Evolutionary conservation across 2,329 filamentous ascomycete species (phyloP), one percentile per base, ranked within the genome.

Genomic region (Neonectria sp.): DNA sequence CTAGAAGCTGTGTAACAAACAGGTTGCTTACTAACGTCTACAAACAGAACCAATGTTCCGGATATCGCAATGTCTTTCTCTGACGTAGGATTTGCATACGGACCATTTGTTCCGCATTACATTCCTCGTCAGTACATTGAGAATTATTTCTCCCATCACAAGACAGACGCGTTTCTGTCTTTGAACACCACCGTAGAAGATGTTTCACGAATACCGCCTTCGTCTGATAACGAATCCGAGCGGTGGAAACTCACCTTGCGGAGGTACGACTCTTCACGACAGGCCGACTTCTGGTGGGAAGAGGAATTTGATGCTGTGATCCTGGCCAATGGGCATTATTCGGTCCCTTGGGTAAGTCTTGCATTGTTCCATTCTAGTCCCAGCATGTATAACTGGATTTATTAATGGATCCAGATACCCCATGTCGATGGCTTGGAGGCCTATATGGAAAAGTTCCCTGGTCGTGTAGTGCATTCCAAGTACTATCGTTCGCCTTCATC

Each of bases 61-160:
- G 83, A 86, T 45, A 84, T 88, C 37, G 86, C 86, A 25, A 89
- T 89, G 87, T 83, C 80, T 5, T 88, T 89, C 69, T 88, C 86
- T 0, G 87, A 89, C 64, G 53, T 78, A 1, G 80, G 80, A 0
- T 89, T 89, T 68, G 78, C 87, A 0, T 88, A 89, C 63, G 87
- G 86, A 0, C 86, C 87, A 0, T 89, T 89, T 70, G 84, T 83
- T 13, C 87, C 87, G 0, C 87, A 89, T 70, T 82, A 85, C 67
- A 77, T 90, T 0, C 84, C 88, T 0, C 82, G 84, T 3, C 86
- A 89, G 69, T 89, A 89, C 62, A 81, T 90, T 3, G 84, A 88
- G 62, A 84, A 83, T 35, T 89, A 90, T 68, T 87, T 89, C 68
- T 84, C 88, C 0, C 65, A 75, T 0, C 86, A 89, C 67, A 78